These are phyloP conservation scores for Lobosporangium transversale DNA, from an alignment of 192 early-diverging fungal genomes.

Conservation along the genomic window DNA sequence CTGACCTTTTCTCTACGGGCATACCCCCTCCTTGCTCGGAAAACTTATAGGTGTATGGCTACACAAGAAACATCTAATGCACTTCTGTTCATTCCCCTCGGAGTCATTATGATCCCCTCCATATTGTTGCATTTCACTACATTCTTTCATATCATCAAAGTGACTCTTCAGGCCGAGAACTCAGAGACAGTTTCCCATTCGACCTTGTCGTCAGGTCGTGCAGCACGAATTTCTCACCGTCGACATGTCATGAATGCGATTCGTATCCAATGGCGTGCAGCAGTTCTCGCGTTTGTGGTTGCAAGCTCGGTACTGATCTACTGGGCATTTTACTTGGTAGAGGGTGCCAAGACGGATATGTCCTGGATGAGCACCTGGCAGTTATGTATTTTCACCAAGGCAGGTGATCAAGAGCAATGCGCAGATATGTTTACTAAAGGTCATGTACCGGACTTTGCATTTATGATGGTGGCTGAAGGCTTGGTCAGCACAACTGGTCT, in stretches of 20 bases:
- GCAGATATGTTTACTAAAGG: conserved; percentile 33
- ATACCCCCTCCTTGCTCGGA: conserved; percentile 1
- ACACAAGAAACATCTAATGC: conserved; percentile 21
- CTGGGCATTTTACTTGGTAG: conserved; percentile 61
- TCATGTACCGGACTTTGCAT: conserved; percentile 54
- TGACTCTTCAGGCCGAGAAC: conserved; percentile 45
- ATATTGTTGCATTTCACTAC: conserved; percentile 59
- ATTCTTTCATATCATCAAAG: conserved; percentile 59
- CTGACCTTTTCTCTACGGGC: conserved; percentile 4
- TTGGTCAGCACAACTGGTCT: conserved; percentile 57
- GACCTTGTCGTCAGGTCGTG: conserved; percentile 33
- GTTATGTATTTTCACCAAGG: conserved; percentile 51
- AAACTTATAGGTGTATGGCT: conserved; percentile 32
- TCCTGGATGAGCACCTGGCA: conserved; percentile 53
- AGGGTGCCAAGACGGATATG: conserved; percentile 49
- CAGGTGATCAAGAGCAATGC: conserved; percentile 47
- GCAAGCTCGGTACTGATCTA: conserved; percentile 58
- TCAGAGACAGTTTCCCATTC: conserved; percentile 48
- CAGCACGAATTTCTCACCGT: conserved; percentile 48
- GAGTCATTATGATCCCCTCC: conserved; percentile 54
- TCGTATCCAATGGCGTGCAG: conserved; percentile 64
- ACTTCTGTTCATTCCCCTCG: conserved; percentile 60
- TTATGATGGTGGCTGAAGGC: conserved; percentile 59
- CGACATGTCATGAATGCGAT: conserved; percentile 63
- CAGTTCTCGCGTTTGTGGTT: conserved; percentile 52